Evolutionary conservation across 805 yeast genomes (phyloP), one percentile per base, ranked within the genome.

Genomic region (Monosporozyma servazzii): DNA sequence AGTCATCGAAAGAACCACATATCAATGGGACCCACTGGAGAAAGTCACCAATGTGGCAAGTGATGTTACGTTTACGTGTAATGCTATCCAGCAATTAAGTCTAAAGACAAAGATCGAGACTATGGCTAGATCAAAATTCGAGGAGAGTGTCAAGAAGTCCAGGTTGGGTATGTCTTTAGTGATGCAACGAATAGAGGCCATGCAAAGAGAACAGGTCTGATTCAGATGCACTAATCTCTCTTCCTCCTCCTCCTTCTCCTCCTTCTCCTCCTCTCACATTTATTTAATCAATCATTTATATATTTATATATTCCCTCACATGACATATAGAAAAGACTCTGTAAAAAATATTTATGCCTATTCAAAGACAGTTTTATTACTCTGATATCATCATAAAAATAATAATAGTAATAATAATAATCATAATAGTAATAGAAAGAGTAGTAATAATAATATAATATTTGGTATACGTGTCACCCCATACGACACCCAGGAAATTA

Each of bases 71-170:
- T 86, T 90, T 56, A 76, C 84, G 18, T 79, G 88, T 30, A 80
- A 88, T 39, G 86, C 86, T 42, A 41, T 21, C 3, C 81, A 88
- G 59, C 77, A 73, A 27, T n/a, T 54, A 21, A 63, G 66, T 6
- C 57, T 90, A 58, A 84, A 80, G 61, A 80, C 81, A 61, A 75
- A 82, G 56, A 86, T 90, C 49, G 98, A 90, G 67, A 73, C 74
- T 33, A 88, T 96, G 96, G 81, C 95, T 29, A 81, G 78, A 59
- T 74, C 74, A 20, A 78, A 77, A 64, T 88, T 90, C 64, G 74
- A 79, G 45, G 82, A 82, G 51, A 86, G 88, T 63, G 71, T 86
- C 54, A 71, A 67, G 49, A 80, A 78, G 56, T 80, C 89, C 17
- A 76, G 87, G 56, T 71, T 41, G 6, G 44, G 44, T 2, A 41